Conservation (phyloP, 1,284 basidiomycete genomes). For the Peniophora sp. region DNA sequence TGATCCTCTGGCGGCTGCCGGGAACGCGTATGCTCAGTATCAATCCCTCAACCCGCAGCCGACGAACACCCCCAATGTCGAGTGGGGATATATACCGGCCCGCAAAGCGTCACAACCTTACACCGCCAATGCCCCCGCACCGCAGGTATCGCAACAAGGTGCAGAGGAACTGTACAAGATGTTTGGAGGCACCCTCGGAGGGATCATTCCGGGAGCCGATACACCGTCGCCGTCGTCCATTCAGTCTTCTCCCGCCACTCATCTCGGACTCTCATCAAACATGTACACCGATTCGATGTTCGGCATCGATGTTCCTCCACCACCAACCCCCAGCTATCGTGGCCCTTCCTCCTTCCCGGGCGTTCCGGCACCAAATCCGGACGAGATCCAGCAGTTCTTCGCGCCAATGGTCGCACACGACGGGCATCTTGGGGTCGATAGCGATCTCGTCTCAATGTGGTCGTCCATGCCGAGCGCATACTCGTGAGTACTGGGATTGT, state of each 20-base stretch:
- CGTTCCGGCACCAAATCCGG: slow-evolving; percentile 4
- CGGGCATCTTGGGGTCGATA: slow-evolving; percentile 24
- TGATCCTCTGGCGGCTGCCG: not conserved
- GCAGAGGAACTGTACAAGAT: not conserved
- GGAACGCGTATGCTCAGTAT: not conserved
- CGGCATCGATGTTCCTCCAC: no score
- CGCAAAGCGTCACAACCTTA: not conserved
- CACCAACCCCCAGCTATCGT: no score
- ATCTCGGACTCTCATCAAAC: not conserved
- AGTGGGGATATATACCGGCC: not conserved
- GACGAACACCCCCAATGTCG: not conserved
- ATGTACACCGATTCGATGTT: not conserved
- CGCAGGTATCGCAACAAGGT: not conserved
- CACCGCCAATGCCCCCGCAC: not conserved
- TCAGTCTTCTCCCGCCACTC: not conserved
- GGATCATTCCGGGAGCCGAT: not conserved
- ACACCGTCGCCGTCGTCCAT: not conserved
- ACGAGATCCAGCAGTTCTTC: slow-evolving; percentile 8
- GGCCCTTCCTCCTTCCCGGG: not conserved
- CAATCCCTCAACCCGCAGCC: not conserved
- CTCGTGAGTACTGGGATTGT: slow-evolving; percentile 33
- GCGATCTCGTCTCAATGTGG: slow-evolving; percentile 52
- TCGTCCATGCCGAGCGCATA: slow-evolving; percentile 45
- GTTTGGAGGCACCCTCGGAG: not conserved
- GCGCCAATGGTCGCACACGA: slow-evolving; percentile 6